phyloP scores from a whole-genome alignment of 1,139 yeast species.

The Saccharomyces hybrid region DNA sequence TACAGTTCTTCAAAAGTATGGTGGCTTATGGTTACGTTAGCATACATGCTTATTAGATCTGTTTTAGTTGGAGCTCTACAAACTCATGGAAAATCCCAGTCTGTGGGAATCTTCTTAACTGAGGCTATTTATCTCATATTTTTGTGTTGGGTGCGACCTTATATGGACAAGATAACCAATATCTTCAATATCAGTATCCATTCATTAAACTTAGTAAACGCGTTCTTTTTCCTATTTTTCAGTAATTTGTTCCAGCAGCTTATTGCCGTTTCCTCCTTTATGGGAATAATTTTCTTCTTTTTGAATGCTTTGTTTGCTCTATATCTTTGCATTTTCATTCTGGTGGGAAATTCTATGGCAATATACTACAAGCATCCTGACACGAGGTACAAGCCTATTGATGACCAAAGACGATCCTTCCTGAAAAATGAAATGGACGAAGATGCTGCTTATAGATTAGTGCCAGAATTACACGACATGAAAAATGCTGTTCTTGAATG shows the following conservation, averaged over 20 bases:
- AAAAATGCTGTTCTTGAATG: constrained; percentile 86
- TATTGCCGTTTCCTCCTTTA: constrained; percentile 77
- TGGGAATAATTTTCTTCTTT: constrained; percentile 88
- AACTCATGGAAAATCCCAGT: constrained; percentile 68
- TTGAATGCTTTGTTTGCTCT: constrained; percentile 86
- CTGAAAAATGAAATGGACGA: constrained; percentile 36
- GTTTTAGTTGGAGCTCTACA: constrained; percentile 84
- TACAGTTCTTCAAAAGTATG: constrained; percentile 82
- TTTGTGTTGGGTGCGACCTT: constrained; percentile 72
- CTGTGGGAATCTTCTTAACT: constrained; percentile 66
- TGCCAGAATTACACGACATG: constrained; percentile 66
- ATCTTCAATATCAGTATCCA: constrained; percentile 82
- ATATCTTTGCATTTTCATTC: constrained; percentile 72
- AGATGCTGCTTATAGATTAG: constrained; percentile 36
- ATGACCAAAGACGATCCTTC: constrained; percentile 88
- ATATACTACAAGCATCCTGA: constrained; percentile 87
- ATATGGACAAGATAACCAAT: constrained; percentile 90
- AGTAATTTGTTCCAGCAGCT: constrained; percentile 81
- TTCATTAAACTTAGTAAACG: constrained; percentile 70
- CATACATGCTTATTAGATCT: constrained; percentile 66
- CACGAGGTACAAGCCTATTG: constrained; percentile 93
- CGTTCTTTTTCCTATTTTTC: constrained; percentile 82
- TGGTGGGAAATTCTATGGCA: constrained; percentile 80
- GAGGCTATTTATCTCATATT: constrained; percentile 63
- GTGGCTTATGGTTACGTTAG: constrained; percentile 60